Percentiles rank a stretch among this genome's conserved stretches.
phyloP scores from a whole-genome alignment of 805 yeast species.

The Candida railenensis region DNA sequence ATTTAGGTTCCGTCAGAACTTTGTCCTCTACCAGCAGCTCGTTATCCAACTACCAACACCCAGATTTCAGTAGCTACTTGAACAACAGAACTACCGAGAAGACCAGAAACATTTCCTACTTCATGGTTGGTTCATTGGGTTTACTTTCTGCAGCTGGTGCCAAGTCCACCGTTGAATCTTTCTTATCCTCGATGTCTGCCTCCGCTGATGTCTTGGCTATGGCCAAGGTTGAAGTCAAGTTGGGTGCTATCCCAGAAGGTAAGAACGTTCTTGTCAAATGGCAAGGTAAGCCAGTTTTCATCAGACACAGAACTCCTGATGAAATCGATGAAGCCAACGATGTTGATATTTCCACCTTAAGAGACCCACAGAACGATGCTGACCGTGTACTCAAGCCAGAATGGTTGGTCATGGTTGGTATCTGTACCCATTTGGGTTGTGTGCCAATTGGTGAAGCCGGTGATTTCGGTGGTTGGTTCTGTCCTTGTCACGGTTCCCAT shows the following conservation, averaged over 20 bases:
- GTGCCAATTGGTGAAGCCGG: slow-evolving; percentile 99
- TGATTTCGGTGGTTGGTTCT: slow-evolving; percentile 99
- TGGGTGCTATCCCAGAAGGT: slow-evolving; percentile 92
- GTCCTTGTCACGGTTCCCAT: slow-evolving; percentile 99
- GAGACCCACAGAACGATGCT: slow-evolving; percentile 92
- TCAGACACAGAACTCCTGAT: slow-evolving; percentile 93
- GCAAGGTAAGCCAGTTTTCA: slow-evolving; percentile 99
- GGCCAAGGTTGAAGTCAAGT: slow-evolving; percentile 98
- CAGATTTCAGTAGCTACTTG: slow-evolving; percentile 81
- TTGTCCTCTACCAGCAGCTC: slow-evolving; percentile 52
- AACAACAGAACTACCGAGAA: slow-evolving; percentile 70
- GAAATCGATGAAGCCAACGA: slow-evolving; percentile 94
- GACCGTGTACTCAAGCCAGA: slow-evolving; percentile 96
- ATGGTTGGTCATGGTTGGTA: slow-evolving; percentile 99
- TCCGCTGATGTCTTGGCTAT: slow-evolving; percentile 98
- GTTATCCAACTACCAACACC: slow-evolving; percentile 84
- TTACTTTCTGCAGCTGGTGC: slow-evolving; percentile 90
- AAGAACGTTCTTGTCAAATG: slow-evolving; percentile 97
- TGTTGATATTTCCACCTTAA: slow-evolving; percentile 71
- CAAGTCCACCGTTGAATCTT: slow-evolving; percentile 91
- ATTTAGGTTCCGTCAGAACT: slow-evolving; percentile 42
- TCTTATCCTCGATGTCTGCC: slow-evolving; percentile 91
- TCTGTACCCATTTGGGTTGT: slow-evolving; percentile 99
- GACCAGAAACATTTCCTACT: slow-evolving; percentile 83
- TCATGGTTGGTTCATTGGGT: slow-evolving; percentile 97